Base-by-base conservation (phyloP, 257 asterid species). In the Solanum medicagineum region DNA sequence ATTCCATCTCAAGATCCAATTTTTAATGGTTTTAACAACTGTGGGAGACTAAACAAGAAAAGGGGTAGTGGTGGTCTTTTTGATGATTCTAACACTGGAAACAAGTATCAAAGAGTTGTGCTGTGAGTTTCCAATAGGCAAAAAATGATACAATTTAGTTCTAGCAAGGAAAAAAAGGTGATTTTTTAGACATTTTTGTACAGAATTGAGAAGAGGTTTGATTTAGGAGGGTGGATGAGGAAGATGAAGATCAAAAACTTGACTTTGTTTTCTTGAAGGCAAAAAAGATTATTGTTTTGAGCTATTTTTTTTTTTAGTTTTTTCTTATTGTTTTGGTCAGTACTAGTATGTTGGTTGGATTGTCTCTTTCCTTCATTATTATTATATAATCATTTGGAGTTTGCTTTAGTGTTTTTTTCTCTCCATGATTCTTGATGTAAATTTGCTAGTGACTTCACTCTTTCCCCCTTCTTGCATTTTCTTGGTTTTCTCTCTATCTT, bases 71-170 rank as follows among this genome's bases (percentile, higher is more conserved):
- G 10, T 15, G 63, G 22, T 55, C 11, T 86, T 10, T 81, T 79
- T 29, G 97, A 91, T 45, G 91, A 87, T 5, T 88, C 91, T n/a
- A 84, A 91, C 19, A 83, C 77, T 59, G 92, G 86, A 53, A 83
- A 89, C 24, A 95, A 95, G 88, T 90, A 87, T 85, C 95, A 87
- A 85, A 91, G 94, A 81, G 81, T 92, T 84, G 86, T 91, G 84
- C 94, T 89, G 81, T 95, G 89, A 92, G 87, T 6, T 63, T n/a
- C 32, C 44, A 79, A 47, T 13, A 80, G 47, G 10, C 42, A 57
- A 12, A 4, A 13, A 57, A 57, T 29, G 12, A n/a, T 51, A 6
- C 20, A 8, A 56, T 75, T 29, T 54, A 36, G 59, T 74, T n/a
- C 49, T 49, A 55, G 47, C 44, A 63, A 5, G 42, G 7, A 68